Base-by-base conservation (phyloP, 2,329 filamentous ascomycete species). In the Cladophialophora bantiana region DNA sequence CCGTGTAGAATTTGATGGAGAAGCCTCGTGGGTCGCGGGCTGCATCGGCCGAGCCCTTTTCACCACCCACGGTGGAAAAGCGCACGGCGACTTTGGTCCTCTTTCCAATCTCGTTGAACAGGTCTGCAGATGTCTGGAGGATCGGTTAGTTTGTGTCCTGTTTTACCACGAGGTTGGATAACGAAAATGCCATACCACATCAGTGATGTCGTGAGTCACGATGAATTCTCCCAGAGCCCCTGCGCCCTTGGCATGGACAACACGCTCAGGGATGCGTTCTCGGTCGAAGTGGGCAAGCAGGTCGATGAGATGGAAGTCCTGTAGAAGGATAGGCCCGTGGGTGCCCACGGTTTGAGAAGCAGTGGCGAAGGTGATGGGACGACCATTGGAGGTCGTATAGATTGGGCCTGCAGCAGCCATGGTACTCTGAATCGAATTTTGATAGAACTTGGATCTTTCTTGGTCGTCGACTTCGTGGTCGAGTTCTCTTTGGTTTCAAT, bases 231-330 rank as follows among this genome's bases (percentile, higher is more conserved):
- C 86, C 68, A 81, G 85, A 0, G 84, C 84, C 32, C 85, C 86
- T 15, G 80, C 81, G 12, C 84, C 86, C 72, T 87, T 86, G n/a
- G 86, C 86, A 69, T 88, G 86, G 3, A 88, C 86, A 1, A 88
- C 80, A 73, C 86, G 77, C 73, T 88, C 86, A 0, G 86, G 86
- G n/a, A 89, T 89, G n/a, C 87, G 79, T 75, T 89, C 86, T 7
- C 86, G 82, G 67, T 85, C 82, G 71, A 89, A 89, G 72, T 88
- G 86, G 2, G 86, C 82, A 0, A 89, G 77, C 0, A 85, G 82
- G 67, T 89, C 85, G 67, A 89, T 84, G n/a, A 89, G 74, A 59
- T 88, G 85, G 26, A 85, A 86, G 72, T 88, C 85, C 65, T 85
- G 81, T 0, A 88, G 77, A 0, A 83, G 76, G 2, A 79, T 76